Percentiles rank a stretch among this genome's conserved stretches.
phyloP scores from a whole-genome alignment of 2,329 filamentous ascomycete genomes.

The Neofusicoccum sp. region DNA sequence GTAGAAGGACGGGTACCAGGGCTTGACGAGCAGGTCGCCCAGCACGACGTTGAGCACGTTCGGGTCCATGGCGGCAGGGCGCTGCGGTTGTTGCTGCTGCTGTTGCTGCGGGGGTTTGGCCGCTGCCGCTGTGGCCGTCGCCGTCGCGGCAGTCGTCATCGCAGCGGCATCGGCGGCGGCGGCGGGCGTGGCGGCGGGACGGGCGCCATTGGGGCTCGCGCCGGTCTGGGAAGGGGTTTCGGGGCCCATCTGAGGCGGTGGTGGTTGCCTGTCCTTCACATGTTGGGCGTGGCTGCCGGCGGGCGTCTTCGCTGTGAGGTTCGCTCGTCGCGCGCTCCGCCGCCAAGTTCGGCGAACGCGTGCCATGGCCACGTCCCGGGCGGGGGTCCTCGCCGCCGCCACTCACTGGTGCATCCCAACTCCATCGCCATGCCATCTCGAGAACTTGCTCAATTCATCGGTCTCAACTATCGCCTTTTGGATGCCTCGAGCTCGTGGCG shows the following conservation, averaged over 20 bases:
- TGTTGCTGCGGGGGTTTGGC: background rate
- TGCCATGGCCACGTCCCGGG: background rate
- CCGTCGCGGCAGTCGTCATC: background rate
- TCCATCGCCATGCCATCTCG: too few species aligned
- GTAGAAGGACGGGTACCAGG: slow-evolving; percentile 94
- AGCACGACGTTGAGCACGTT: slow-evolving; percentile 87
- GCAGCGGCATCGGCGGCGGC: background rate
- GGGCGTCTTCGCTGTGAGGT: slow-evolving; percentile 9
- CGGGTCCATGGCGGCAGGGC: slow-evolving; percentile 50
- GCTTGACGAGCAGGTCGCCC: slow-evolving; percentile 77
- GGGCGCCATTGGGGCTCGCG: slow-evolving; percentile 16
- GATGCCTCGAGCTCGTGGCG: too few species aligned
- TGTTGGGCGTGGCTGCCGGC: slow-evolving; percentile 9
- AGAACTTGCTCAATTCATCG: too few species aligned
- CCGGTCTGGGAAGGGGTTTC: background rate
- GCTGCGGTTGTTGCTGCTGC: background rate
- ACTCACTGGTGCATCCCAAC: too few species aligned
- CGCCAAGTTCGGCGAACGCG: slow-evolving; percentile 7
- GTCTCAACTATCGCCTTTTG: too few species aligned
- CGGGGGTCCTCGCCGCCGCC: background rate
- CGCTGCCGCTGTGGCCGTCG: background rate
- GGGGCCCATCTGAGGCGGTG: slow-evolving; percentile 16
- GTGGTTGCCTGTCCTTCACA: slow-evolving; percentile 7
- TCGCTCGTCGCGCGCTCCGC: slow-evolving; percentile 5
- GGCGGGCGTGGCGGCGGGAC: background rate